Evolutionary conservation across 2,329 filamentous ascomycete genomes (phyloP), one percentile per base, ranked within the genome.

Genomic region (Botrytis elliptica): DNA sequence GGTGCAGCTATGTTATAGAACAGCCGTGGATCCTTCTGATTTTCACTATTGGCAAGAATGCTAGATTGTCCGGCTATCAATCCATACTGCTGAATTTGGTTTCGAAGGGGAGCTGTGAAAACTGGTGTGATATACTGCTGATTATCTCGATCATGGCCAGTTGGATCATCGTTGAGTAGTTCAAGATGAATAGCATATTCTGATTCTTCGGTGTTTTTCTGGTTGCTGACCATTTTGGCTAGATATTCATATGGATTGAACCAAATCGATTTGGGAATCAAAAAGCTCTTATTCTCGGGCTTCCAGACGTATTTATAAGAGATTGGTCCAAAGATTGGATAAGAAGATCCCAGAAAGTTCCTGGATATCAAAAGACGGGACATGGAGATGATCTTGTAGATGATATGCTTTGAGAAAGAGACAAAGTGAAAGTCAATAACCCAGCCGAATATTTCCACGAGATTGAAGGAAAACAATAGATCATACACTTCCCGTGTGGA

Each of bases 1-100:
- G 89, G 89, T 0, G 84, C 83, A 40, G 88, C 85, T 1, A 85
- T 85, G 75, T 90, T 90, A 29, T 86, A 78, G 40, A 86, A 84
- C 1, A 88, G 9, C 0, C 81, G 76, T 3, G 78, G 76, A 71
- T 82, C 81, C 18, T 36, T 25, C 5, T 1, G 9, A 18, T 2
- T 7, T 4, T 66, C 22, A 16, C 44, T 25, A 12, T 66, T 66
- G 44, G 29, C 12, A n/a, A 66, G 64, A 52, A 66, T 66, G 12
- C 40, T 5, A 3, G 29, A 66, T 14, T 49, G 64, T 18, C 64
- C 64, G 22, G 29, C 64, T 49, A 66, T 66, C 64, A 66, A 66
- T 25, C 64, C 64, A 66, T 52, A 38, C 6, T 49, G 44, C 7
- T 33, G 12, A 4, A 66, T 52, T 3, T 66, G 20, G 1, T 66